Evolutionary conservation across 805 yeast species (phyloP).

Genomic region (Diddensiella caesifluorescens): DNA sequence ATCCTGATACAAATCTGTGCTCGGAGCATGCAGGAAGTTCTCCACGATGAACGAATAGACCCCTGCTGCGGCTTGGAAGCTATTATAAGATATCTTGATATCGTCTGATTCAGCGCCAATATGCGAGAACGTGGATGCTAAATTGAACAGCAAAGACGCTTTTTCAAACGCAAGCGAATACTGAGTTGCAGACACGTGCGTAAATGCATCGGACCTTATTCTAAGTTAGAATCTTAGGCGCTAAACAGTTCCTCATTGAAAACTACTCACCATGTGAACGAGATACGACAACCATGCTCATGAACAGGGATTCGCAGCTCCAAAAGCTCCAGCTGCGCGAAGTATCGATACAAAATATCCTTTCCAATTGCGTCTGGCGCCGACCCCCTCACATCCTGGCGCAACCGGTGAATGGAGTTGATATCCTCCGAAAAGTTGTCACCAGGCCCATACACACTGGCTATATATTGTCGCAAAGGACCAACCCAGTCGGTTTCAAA

Average conservation of each 20-base stretch:
- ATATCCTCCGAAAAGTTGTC: conserved; percentile 56
- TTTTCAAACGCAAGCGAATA: conserved; percentile 83
- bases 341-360: conserved; percentile 60
- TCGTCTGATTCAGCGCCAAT: conserved; percentile 38
- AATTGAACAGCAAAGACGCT: conserved; percentile 74
- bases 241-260: background rate
- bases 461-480: conserved; percentile 54
- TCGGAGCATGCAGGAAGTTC: conserved; percentile 85
- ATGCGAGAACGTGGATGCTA: conserved; percentile 58
- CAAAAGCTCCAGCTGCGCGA: conserved; percentile 73
- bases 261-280: conserved; percentile 58
- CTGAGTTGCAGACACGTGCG: conserved; percentile 48
- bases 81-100: conserved; percentile 53
- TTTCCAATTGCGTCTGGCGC: conserved; percentile 41
- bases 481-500: conserved; percentile 60
- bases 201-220: conserved; percentile 54
- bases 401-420: conserved; percentile 47
- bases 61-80: conserved; percentile 74
- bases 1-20: conserved; percentile 65
- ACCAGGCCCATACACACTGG: conserved; percentile 57
- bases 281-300: conserved; percentile 47
- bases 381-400: conserved; percentile 55
- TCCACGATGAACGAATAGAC: conserved; percentile 65
- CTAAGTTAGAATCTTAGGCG: no score
- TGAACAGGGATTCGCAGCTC: conserved; percentile 69